Base-by-base conservation (phyloP, 176 grass and related monocot species). In the Carex cristatella region DNA sequence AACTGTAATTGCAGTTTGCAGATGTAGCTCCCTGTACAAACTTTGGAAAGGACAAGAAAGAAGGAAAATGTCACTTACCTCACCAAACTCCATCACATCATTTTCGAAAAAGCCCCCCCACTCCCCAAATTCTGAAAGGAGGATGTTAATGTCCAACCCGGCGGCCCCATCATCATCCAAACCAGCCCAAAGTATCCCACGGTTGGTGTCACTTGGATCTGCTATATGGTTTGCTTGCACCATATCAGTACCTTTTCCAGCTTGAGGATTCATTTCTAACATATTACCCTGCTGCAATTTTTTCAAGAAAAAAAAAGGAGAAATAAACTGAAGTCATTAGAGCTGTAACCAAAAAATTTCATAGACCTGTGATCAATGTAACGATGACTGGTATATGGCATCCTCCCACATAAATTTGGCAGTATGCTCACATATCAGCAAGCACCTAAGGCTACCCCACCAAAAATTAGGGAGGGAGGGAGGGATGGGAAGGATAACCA, bases 91-190 rank as follows among this genome's bases (percentile, higher is more conserved):
- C 81, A 93, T 64, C 44, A 89, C 76, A 46, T 94, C 93, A 79
- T 85, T 86, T 88, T 93, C 89, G 82, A 98, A 98, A 82, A 98
- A 98, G 59, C 94, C 93, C 27, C 88, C 92, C 80, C 95, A 98
- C 88, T 93, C 93, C 87, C 96, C 96, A 89, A 98, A 95, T 69
- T 98, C 96, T 2, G 85, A 95, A 58, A 98, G 81, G 61, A 98
- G 91, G 73, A 88, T 85, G 85, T 92, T 86, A 44, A 95, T 90
- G 56, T 98, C 96, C 89, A 98, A 91, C 57, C 86, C 90, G 68
- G 87, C 90, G 68, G 87, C 83, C 74, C 87, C 87, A 8, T 93
- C 95, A 62, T 94, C 91, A 84, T 92, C 96, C 88, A 88, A 92
- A 78, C 95, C 79, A 83, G 73, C 88, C 93, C 89, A 95, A 74